phyloP scores from a whole-genome alignment of 2,329 filamentous ascomycete species.

The Nothophaeocryptopus gaeumannii region DNA sequence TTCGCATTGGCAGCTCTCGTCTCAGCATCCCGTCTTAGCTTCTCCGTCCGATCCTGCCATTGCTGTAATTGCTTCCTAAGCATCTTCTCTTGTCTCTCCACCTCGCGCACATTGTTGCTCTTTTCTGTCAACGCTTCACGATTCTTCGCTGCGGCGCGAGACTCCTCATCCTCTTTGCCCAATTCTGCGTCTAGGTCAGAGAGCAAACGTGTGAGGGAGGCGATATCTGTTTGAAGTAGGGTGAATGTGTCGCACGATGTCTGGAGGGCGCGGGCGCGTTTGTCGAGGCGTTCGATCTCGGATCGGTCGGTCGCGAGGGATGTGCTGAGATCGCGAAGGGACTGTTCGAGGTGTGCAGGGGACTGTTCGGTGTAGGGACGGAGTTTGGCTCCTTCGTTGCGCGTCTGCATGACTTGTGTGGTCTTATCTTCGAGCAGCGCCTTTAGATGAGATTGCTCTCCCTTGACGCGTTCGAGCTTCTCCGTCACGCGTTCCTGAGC shows the following conservation, averaged over 20 bases:
- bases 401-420: conserved; percentile 65
- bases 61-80: conserved; percentile 80
- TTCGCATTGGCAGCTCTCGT: conserved; percentile 79
- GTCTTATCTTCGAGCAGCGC: conserved; percentile 69
- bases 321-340: conserved; percentile 76
- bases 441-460: conserved; percentile 74
- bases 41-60: conserved; percentile 83
- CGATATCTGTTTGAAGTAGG: conserved; percentile 79
- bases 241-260: conserved; percentile 88
- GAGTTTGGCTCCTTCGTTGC: conserved; percentile 84
- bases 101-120: conserved; percentile 84
- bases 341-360: conserved; percentile 76
- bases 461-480: conserved; percentile 77
- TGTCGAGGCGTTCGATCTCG: conserved; percentile 83
- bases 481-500: conserved; percentile 80
- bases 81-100: conserved; percentile 82
- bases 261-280: conserved; percentile 81
- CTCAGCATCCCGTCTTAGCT: conserved; percentile 74
- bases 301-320: conserved; percentile 74
- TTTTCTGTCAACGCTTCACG: conserved; percentile 83
- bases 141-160: conserved; percentile 73
- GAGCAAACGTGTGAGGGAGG: conserved; percentile 81
- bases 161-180: conserved; percentile 86
- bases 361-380: conserved; percentile 90
- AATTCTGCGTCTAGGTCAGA: conserved; percentile 85